Conservation (phyloP, 2,329 filamentous ascomycete genomes). For the Fusarium coffeatum region DNA sequence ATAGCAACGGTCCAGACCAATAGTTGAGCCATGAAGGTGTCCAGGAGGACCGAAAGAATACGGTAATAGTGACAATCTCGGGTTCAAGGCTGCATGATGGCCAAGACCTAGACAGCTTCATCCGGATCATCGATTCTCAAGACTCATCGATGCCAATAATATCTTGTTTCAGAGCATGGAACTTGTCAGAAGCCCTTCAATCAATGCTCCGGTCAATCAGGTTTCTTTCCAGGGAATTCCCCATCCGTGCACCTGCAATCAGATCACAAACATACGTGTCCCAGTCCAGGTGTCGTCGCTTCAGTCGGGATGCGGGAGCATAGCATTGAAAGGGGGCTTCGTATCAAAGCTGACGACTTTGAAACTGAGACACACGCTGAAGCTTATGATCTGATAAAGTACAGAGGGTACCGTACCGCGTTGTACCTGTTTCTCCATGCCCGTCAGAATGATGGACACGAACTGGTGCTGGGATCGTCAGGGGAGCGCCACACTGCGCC, state of each 20-base stretch:
- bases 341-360: conserved; percentile 35
- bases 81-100: not conserved
- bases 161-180: conserved; percentile 29
- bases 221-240: conserved; percentile 19
- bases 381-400: not conserved
- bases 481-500: conserved; percentile 35
- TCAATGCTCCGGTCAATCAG: conserved; percentile 3
- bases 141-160: not conserved
- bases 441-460: conserved; percentile 28
- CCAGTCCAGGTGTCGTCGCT: not conserved
- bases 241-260: conserved; percentile 38
- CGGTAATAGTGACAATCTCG: not conserved
- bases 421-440: conserved; percentile 17
- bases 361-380: conserved; percentile 17
- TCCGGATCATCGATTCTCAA: conserved; percentile 7
- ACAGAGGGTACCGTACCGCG: not conserved
- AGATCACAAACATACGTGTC: conserved; percentile 1
- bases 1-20: conserved; percentile 21
- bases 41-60: not conserved
- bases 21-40: conserved; percentile 26
- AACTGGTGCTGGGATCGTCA: conserved; percentile 34
- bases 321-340: conserved; percentile 21
- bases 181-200: not conserved
- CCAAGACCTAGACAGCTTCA: not conserved
- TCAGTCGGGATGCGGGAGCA: conserved; percentile 17